Evolutionary conservation across 2,329 filamentous ascomycete genomes (phyloP).

Genomic region (Aspergillus sp.): DNA sequence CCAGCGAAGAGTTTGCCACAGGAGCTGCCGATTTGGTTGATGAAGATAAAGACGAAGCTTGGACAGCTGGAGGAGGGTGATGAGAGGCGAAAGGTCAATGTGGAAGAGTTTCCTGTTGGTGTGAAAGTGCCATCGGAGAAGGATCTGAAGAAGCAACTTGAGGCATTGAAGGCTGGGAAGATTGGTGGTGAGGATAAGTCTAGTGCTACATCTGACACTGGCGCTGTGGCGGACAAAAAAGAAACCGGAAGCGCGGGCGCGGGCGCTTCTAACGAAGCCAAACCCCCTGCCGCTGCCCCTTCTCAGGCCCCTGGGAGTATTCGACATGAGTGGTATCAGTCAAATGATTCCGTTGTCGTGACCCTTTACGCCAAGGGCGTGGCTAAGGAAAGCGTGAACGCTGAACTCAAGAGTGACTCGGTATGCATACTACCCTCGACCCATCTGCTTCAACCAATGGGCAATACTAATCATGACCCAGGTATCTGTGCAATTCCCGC

Average conservation of each 20-base stretch:
- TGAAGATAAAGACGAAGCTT: conserved; percentile 56
- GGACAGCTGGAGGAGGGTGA: conserved; percentile 51
- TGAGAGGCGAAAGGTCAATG: conserved; percentile 44
- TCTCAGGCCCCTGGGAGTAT: conserved; percentile 52
- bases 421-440: conserved; percentile 32
- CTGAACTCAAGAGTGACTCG: conserved; percentile 53
- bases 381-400: conserved; percentile 54
- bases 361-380: conserved; percentile 67
- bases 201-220: neutral
- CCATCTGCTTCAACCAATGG: too few species aligned
- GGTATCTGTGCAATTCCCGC: conserved; percentile 60
- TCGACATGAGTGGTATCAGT: conserved; percentile 70
- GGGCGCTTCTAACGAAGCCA: neutral
- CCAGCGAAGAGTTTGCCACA: conserved; percentile 27
- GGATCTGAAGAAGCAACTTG: conserved; percentile 37
- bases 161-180: conserved; percentile 30
- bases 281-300: conserved; percentile 2
- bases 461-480: conserved; percentile 24
- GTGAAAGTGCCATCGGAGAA: conserved; percentile 45
- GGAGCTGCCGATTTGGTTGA: conserved; percentile 57
- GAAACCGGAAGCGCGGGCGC: neutral
- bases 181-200: neutral
- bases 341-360: conserved; percentile 59
- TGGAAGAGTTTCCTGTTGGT: conserved; percentile 55
- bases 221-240: neutral